A percentile compares a stretch with the other conserved stretches of the same genome.
phyloP scores from a whole-genome alignment of 192 early-diverging fungal genomes.

The Backusella tarrabulga region DNA sequence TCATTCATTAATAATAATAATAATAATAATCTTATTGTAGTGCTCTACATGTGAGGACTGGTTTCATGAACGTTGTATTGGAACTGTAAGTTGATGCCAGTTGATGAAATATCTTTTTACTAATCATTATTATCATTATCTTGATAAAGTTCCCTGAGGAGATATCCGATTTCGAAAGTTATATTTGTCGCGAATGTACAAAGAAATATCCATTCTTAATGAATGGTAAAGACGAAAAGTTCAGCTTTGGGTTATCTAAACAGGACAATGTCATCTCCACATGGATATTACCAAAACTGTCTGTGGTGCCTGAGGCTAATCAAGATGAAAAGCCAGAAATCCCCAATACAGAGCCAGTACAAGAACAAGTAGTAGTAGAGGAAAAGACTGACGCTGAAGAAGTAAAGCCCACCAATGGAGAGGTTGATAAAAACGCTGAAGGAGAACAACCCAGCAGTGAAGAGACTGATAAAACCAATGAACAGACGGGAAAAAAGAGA shows the following conservation, averaged over 20 bases:
- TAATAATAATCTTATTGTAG: constrained; percentile 43
- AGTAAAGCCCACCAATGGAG: too few species aligned
- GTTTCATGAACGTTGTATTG: constrained; percentile 76
- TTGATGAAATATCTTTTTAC: not conserved
- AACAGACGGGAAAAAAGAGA: constrained; percentile 8
- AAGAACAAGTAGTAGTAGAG: too few species aligned
- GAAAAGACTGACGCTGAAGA: too few species aligned
- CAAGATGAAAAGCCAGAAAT: not conserved
- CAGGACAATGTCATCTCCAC: constrained; percentile 26
- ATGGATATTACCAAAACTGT: constrained; percentile 21
- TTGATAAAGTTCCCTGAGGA: constrained; percentile 45
- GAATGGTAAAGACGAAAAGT: constrained; percentile 19
- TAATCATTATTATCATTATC: not conserved
- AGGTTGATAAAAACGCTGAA: too few species aligned
- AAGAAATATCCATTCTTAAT: constrained; percentile 43
- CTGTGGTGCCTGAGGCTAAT: not conserved
- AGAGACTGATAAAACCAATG: not conserved
- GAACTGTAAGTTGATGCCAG: constrained; percentile 39
- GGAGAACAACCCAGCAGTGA: not conserved
- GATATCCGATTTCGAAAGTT: constrained; percentile 58
- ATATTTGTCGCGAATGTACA: constrained; percentile 67
- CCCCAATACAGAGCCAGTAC: not conserved
- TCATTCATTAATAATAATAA: not conserved
- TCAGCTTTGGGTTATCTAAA: constrained; percentile 13
- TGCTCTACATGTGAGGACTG: constrained; percentile 88